Evolutionary conservation across 768 basidiomycete species (phyloP).

Genomic region (Daedaleopsis nitida): DNA sequence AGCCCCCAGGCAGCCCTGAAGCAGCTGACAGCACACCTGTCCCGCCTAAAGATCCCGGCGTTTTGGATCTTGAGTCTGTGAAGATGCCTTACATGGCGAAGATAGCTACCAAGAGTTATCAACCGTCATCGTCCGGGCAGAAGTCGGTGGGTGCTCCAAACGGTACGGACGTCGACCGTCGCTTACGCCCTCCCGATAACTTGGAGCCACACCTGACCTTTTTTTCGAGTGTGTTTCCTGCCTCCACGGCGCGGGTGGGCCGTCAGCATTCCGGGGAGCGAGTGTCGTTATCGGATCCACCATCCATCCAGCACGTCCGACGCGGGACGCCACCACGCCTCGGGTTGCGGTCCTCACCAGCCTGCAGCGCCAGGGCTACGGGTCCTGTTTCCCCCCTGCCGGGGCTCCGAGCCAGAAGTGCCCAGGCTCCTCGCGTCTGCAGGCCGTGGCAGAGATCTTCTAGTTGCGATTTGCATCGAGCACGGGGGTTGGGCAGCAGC

Average conservation of each 20-base stretch:
- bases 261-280: constrained; percentile 5
- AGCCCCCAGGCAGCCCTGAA: neutral
- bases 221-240: constrained; percentile 8
- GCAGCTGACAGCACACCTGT: constrained; percentile 8
- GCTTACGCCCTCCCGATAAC: constrained; percentile 9
- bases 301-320: constrained; percentile 1
- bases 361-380: neutral
- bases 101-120: constrained; percentile 16
- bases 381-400: constrained; percentile 4
- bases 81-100: constrained; percentile 8
- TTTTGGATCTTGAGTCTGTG: neutral
- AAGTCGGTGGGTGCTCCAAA: constrained; percentile 12
- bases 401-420: constrained; percentile 5
- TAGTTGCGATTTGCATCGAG: constrained; percentile 14
- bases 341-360: neutral
- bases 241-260: neutral
- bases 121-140: constrained; percentile 20
- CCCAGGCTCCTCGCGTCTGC: constrained; percentile 14
- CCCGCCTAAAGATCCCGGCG: constrained; percentile 5
- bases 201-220: constrained; percentile 12
- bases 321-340: constrained; percentile 10
- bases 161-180: neutral
- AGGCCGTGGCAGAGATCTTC: constrained; percentile 8
- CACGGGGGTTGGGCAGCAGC: neutral
- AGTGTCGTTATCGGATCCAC: constrained; percentile 15